A percentile compares a stretch with the other conserved stretches of the same genome.
Evolutionary conservation across 768 basidiomycete genomes (phyloP).

Genomic region (Suillus subluteus): DNA sequence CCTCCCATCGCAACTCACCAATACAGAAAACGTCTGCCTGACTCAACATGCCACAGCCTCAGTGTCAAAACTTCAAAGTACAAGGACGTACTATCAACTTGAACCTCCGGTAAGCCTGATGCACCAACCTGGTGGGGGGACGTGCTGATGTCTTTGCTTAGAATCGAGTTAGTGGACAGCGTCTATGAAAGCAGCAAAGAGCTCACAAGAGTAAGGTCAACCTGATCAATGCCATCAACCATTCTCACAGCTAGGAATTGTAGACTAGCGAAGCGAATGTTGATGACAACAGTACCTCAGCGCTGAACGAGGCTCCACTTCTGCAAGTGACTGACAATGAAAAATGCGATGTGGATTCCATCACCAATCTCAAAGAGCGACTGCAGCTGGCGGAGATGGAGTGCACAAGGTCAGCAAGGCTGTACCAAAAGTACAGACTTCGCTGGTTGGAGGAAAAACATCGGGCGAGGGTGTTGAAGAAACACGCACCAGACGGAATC

Average conservation of each 20-base stretch:
- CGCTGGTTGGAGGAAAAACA: not conserved
- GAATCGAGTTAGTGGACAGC: not conserved
- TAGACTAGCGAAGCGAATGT: not conserved
- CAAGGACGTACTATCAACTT: not conserved
- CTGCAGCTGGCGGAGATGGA: not conserved
- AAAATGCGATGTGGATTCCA: not conserved
- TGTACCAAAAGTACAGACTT: not conserved
- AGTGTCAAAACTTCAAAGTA: not conserved
- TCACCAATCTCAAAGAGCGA: not conserved
- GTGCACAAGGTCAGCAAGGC: not conserved
- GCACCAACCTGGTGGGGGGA: not conserved
- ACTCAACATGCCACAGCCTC: not conserved
- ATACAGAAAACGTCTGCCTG: not conserved
- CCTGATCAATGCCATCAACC: not conserved
- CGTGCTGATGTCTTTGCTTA: not conserved
- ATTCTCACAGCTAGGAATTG: not conserved
- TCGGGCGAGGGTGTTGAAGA: not conserved
- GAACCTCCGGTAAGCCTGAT: not conserved
- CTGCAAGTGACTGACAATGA: not conserved
- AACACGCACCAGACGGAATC: not conserved
- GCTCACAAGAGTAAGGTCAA: not conserved
- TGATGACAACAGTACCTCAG: not conserved
- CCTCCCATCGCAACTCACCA: not conserved
- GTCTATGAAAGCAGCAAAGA: not conserved
- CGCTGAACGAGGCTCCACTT: not conserved